Evolutionary conservation across 129 eudicot species (phyloP), one percentile per base, ranked within the genome.

Genomic region (Flaveria brownii): DNA sequence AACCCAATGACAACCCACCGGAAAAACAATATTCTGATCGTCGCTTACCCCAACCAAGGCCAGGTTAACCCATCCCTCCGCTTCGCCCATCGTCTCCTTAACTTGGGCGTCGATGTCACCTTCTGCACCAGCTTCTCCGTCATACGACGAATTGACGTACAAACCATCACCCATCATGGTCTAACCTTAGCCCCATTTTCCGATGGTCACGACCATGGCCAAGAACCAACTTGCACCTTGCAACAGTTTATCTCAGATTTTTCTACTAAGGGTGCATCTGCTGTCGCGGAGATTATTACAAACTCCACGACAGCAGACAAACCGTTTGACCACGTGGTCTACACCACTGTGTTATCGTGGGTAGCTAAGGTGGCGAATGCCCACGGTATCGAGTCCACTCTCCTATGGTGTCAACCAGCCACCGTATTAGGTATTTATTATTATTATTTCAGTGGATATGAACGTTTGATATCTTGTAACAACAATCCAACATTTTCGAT

Each of bases 361-460:
- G 87, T 70, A 0, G 83, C 81, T 0, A 54, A 71, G 66, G 91
- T 89, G 76, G 86, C 87, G 4, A 61, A 76, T 41, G 83, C 73
- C 5, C 55, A 46, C 12, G 33, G 81, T 16, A 12, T 89, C 17
- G 71, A 83, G 6, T 74, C 85, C 7, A 65, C 77, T 1, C 81
- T 84, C 2, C 77, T 84, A 2, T 89, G 95, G 91, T 86, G 86
- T 42, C 91, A 89, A 57, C 83, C 95, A 0, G 89, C 89, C 61
- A 43, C 81, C 3, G 71, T 83, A 1, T 78, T 83, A 43, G 83
- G n/a, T 59, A 46, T 85, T 13, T 85, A 88, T 68, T 85, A 85
- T 56, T 76, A 77, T 14, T 83, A 80, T 65, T 88, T 77, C 76
- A 50, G 80, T 36, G 87, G 81, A 2, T 74, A 45, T 42, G 50